Conservation (phyloP, 1,284 basidiomycete species). For the Boletus calvinii region DNA sequence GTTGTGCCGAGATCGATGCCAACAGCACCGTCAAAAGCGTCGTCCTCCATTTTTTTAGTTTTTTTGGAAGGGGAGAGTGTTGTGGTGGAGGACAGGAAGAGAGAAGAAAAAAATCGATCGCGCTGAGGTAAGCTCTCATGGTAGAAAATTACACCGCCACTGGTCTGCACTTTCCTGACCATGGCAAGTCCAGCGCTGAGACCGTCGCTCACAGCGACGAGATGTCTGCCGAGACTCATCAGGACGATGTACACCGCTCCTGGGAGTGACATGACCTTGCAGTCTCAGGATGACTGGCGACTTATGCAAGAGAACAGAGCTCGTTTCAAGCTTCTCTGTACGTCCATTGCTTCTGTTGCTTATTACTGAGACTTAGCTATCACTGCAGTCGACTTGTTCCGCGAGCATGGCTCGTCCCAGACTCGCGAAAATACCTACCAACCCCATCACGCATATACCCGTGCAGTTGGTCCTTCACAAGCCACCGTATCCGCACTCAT, state of each 20-base stretch:
- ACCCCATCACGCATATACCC: constrained; percentile 71
- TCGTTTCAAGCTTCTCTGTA: constrained; percentile 53
- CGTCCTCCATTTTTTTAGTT: constrained; percentile 85
- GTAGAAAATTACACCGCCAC: constrained; percentile 51
- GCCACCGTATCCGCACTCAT: constrained; percentile 87
- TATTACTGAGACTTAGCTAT: constrained; percentile 18
- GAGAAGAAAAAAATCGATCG: constrained; percentile 38
- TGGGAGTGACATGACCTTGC: constrained; percentile 37
- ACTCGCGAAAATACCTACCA: constrained; percentile 69
- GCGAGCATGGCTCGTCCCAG: constrained; percentile 76
- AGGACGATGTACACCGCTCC: constrained; percentile 36
- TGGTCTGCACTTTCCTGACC: constrained; percentile 30
- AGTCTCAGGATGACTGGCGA: constrained; percentile 61
- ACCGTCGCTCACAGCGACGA: constrained; percentile 41
- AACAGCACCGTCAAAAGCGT: constrained; percentile 89
- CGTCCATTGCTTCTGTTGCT: constrained; percentile 13
- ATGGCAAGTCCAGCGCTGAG: constrained; percentile 40
- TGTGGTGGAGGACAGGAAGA: constrained; percentile 30
- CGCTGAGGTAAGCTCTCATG: constrained; percentile 37
- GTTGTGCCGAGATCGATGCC: constrained; percentile 94
- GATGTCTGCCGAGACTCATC: constrained; percentile 25
- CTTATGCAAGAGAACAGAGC: constrained; percentile 58
- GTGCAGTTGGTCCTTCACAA: constrained; percentile 59
- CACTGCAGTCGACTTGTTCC: constrained; percentile 60
- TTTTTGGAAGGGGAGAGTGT: constrained; percentile 37